Conservation (phyloP, 2,329 filamentous ascomycete species). For the Xylaria sp. region DNA sequence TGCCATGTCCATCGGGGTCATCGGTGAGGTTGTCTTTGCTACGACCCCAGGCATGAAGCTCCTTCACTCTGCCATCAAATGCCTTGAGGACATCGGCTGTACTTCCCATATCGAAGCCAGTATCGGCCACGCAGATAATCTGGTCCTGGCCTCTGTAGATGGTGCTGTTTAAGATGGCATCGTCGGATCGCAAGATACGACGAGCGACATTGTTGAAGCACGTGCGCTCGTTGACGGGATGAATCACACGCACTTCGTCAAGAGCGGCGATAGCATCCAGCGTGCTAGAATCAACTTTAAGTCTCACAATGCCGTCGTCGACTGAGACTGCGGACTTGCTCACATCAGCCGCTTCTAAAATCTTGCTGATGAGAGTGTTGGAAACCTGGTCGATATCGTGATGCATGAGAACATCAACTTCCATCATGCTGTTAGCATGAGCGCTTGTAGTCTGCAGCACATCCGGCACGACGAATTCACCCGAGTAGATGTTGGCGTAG, state of each 20-base stretch:
- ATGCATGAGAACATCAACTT: conserved; percentile 3
- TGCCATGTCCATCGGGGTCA: conserved; percentile 13
- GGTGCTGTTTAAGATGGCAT: conserved; percentile 2
- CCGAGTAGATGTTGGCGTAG: conserved; percentile 5
- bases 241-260: not conserved
- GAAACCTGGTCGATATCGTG: conserved; percentile 2
- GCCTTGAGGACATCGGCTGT: conserved; percentile 3
- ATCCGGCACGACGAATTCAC: not conserved
- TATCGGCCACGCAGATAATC: conserved; percentile 16
- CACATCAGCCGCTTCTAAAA: conserved; percentile 2
- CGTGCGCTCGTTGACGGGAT: conserved; percentile 1
- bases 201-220: conserved; percentile 12
- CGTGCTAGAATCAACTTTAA: not conserved
- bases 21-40: not conserved
- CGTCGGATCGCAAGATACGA: conserved; percentile 1
- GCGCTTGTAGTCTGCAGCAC: not conserved
- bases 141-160: conserved; percentile 7
- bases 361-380: not conserved
- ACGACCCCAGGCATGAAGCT: conserved; percentile 10
- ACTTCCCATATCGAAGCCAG: conserved; percentile 7
- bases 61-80: conserved; percentile 4
- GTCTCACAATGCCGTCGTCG: not conserved
- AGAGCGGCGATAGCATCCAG: not conserved
- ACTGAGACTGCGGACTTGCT: conserved; percentile 2
- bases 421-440: conserved; percentile 1